These are phyloP conservation scores for Lepiota venenata DNA, from an alignment of 768 basidiomycete genomes.

Conservation along the genomic window DNA sequence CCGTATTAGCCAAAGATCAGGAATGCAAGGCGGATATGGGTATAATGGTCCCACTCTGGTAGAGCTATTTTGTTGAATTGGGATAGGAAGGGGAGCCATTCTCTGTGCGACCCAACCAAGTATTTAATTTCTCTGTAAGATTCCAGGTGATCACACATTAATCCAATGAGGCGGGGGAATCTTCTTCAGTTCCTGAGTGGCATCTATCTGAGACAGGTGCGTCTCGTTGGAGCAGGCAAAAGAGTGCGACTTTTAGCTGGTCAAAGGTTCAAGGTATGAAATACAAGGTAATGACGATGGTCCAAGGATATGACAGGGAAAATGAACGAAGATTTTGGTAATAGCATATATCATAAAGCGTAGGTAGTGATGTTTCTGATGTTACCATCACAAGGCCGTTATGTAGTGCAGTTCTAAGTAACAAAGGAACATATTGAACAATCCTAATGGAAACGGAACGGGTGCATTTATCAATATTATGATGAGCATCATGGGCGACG, in stretches of 20 bases:
- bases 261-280: constrained; percentile 37
- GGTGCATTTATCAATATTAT: too few species aligned
- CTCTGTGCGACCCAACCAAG: constrained; percentile 33
- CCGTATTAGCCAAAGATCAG: constrained; percentile 36
- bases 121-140: constrained; percentile 29
- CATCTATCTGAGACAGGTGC: not conserved
- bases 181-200: constrained; percentile 1
- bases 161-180: not conserved
- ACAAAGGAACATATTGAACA: too few species aligned
- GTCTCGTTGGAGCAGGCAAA: constrained; percentile 17
- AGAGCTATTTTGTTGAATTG: constrained; percentile 31
- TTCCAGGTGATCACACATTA: constrained; percentile 18
- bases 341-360: too few species aligned
- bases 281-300: too few species aligned
- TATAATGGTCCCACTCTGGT: constrained; percentile 47
- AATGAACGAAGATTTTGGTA: too few species aligned
- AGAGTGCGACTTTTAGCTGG: constrained; percentile 32
- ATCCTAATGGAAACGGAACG: too few species aligned
- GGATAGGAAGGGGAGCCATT: constrained; percentile 26
- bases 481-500: too few species aligned
- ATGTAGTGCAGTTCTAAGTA: too few species aligned
- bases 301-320: too few species aligned
- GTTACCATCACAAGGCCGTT: too few species aligned
- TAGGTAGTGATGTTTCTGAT: too few species aligned
- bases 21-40: constrained; percentile 41